Evolutionary conservation across 1,284 basidiomycete species (phyloP), one percentile per base, ranked within the genome.

Genomic region (Chiua sp.): DNA sequence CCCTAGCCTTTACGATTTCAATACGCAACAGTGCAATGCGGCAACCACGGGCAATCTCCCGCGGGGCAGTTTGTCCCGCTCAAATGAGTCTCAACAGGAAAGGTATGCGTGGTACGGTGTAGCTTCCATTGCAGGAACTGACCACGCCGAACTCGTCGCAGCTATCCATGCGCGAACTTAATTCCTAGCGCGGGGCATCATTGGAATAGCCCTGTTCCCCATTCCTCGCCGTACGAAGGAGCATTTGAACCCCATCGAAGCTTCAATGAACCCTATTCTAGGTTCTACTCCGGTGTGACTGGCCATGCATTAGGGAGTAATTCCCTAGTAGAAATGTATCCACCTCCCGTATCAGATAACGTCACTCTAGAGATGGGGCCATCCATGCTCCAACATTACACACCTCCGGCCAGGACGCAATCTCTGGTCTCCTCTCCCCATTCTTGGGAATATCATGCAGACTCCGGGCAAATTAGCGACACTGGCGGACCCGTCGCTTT

Each of bases 21-120:
- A 48, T 11, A 47, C 48, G 30, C 59, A 32, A n/a, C n/a, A n/a
- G n/a, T n/a, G n/a, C 50, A 47, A 52, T 53, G 15, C 37, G 2
- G 39, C 54, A 18, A 20, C n/a, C 44, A 12, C 39, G 12, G 42
- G 12, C 30, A 23, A 50, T 53, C 26, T 48, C 4, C 58, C 55
- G 15, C 20, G 2, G 23, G 47, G 18, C 18, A 48, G 37, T 30
- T 28, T 28, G 33, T 11, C 54, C 16, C 56, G 52, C 47, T 3
- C 23, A 20, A 15, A n/a, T 23, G 51, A 30, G 16, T 33, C 47
- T 16, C 33, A 8, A 26, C 54, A 20, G 48, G 62, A 59, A 53
- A 66, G 60, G 71, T 72, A 51, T 22, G 59, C 37, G 15, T 44
- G 30, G 26, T n/a, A 28, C 50, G 16, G 18, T 53, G n/a, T 33